Conservation (phyloP, 2,329 filamentous ascomycete genomes). For the Monosporascus sp. region DNA sequence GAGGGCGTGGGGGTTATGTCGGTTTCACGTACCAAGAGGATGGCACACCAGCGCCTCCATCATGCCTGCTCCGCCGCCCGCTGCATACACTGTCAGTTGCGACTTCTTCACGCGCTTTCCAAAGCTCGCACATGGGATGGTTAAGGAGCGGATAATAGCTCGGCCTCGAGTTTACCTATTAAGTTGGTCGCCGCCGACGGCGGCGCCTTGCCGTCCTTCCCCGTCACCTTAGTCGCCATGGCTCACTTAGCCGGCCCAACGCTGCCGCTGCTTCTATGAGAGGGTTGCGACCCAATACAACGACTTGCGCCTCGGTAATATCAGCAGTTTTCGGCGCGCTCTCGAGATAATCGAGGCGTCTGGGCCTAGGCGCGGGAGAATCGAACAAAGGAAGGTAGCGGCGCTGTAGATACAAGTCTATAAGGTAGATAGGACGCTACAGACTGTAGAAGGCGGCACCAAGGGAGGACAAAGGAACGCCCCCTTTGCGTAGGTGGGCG, state of each 20-base stretch:
- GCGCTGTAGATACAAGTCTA: no score
- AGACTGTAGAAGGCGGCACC: no score
- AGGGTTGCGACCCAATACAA: no score
- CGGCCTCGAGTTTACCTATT: constrained; percentile 58
- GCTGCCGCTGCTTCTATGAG: constrained; percentile 10
- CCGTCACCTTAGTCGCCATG: constrained; percentile 39
- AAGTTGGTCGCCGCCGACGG: constrained; percentile 85
- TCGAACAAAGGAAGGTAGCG: no score
- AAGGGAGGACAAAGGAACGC: no score
- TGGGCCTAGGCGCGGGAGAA: no score
- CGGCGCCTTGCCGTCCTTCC: constrained; percentile 61
- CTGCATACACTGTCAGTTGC: constrained; percentile 38
- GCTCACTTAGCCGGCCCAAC: constrained; percentile 11
- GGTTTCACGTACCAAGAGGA: constrained; percentile 64
- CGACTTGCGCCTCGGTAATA: no score
- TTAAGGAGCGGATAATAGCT: constrained; percentile 1
- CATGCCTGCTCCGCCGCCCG: constrained; percentile 95
- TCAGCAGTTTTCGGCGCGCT: no score
- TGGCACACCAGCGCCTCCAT: constrained; percentile 98
- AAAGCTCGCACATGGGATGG: not conserved
- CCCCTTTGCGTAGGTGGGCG: no score
- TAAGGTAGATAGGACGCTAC: no score
- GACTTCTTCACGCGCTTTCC: no score
- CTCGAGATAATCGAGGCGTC: no score
- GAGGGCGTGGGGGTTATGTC: not conserved